Evolutionary conservation across 176 grass and related monocot genomes (phyloP).

Genomic region (Tillandsia fasciculata): DNA sequence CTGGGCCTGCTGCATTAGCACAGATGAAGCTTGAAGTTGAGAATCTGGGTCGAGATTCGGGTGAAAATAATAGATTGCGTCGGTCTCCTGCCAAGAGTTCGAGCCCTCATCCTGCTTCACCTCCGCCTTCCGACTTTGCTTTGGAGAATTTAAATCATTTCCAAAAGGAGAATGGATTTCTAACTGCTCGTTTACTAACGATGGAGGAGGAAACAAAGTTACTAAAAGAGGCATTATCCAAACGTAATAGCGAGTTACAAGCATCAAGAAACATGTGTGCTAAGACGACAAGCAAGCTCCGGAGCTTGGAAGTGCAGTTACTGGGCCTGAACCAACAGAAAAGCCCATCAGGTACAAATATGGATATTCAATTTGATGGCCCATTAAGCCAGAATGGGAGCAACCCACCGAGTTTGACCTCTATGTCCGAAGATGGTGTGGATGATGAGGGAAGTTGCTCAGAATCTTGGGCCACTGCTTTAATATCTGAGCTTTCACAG

Average conservation of each 20-base stretch:
- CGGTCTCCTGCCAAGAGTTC: conserved; percentile 63
- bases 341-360: conserved; percentile 45
- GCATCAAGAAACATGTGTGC: conserved; percentile 79
- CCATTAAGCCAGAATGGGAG: conserved; percentile 70
- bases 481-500: conserved; percentile 74
- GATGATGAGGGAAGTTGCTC: conserved; percentile 85
- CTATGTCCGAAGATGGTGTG: conserved; percentile 98
- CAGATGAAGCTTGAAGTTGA: conserved; percentile 99
- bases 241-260: conserved; percentile 84
- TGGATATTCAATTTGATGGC: conserved; percentile 63
- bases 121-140: conserved; percentile 51
- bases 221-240: conserved; percentile 89
- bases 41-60: conserved; percentile 73
- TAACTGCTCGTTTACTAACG: conserved; percentile 69
- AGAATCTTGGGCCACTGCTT: conserved; percentile 73
- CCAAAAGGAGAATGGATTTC: conserved; percentile 92
- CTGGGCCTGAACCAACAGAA: conserved; percentile 54
- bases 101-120: conserved; percentile 36
- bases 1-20: conserved; percentile 89
- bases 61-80: conserved; percentile 61
- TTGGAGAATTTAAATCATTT: conserved; percentile 64
- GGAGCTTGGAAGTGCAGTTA: conserved; percentile 70
- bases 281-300: conserved; percentile 74
- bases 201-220: conserved; percentile 99
- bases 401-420: conserved; percentile 84